Evolutionary conservation across 305 asterid genomes (phyloP).

Genomic region (Rubia balearica): DNA sequence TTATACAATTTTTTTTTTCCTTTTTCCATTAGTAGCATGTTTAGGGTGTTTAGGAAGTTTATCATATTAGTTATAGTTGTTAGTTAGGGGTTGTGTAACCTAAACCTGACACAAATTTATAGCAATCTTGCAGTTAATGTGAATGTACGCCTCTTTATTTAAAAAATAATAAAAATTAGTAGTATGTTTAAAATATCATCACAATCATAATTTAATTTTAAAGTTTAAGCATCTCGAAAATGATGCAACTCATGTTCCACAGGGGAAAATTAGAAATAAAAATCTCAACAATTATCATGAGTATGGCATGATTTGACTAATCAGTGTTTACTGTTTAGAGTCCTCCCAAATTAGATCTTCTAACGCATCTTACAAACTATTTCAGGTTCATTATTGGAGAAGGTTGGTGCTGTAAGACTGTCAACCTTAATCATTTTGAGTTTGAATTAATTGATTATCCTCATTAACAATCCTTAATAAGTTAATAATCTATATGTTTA

Average conservation of each 20-base stretch:
- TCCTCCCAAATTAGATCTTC: neutral
- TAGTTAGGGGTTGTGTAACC: no score
- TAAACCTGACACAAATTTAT: no score
- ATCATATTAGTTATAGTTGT: no score
- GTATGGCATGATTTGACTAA: constrained; percentile 1
- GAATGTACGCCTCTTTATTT: no score
- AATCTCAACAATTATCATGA: neutral
- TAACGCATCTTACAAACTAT: neutral
- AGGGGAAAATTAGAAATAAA: neutral
- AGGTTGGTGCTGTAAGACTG: constrained; percentile 1
- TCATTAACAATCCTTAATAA: neutral
- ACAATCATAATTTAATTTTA: neutral
- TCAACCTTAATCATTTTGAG: neutral
- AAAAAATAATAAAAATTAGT: no score
- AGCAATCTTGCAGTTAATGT: no score
- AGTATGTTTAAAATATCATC: no score
- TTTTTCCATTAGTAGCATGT: no score
- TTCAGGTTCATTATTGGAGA: neutral
- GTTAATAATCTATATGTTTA: neutral
- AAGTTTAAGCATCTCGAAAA: neutral
- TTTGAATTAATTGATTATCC: neutral
- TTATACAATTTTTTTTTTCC: no score
- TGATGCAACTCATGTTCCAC: neutral
- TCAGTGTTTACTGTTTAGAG: neutral
- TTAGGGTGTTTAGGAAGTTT: no score